Evolutionary conservation across 2,329 filamentous ascomycete species (phyloP).

Genomic region (Capronia epimyces): DNA sequence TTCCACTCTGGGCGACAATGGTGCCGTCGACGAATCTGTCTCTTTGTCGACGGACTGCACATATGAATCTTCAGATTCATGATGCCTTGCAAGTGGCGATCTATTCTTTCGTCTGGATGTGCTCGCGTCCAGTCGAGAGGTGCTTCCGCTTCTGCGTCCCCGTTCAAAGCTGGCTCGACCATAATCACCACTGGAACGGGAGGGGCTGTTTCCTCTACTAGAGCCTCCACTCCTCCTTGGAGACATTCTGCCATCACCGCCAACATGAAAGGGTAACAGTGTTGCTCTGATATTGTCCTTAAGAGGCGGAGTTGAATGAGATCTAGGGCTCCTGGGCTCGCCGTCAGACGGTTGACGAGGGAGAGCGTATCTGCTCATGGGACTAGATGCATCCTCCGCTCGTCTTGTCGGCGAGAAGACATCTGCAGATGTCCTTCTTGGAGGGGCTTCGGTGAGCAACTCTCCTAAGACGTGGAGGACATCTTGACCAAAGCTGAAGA

Average conservation of each 20-base stretch:
- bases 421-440: slow-evolving; percentile 39
- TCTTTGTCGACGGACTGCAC: slow-evolving; percentile 68
- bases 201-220: slow-evolving; percentile 35
- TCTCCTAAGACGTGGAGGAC: slow-evolving; percentile 72
- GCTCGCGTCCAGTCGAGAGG: slow-evolving; percentile 50
- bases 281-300: slow-evolving; percentile 59
- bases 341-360: slow-evolving; percentile 14
- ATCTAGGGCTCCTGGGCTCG: slow-evolving; percentile 12
- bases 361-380: slow-evolving; percentile 5
- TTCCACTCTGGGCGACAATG: slow-evolving; percentile 63
- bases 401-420: slow-evolving; percentile 27
- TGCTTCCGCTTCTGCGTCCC: slow-evolving; percentile 58
- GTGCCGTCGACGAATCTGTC: slow-evolving; percentile 64
- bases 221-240: slow-evolving; percentile 42
- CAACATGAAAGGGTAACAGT: slow-evolving; percentile 50
- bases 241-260: slow-evolving; percentile 43
- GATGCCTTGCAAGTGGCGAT: slow-evolving; percentile 49
- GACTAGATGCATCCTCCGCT: slow-evolving; percentile 10
- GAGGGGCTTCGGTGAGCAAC: slow-evolving; percentile 61
- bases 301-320: slow-evolving; percentile 32
- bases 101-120: slow-evolving; percentile 46
- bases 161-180: slow-evolving; percentile 35
- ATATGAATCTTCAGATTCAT: slow-evolving; percentile 68
- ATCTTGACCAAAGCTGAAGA: slow-evolving; percentile 80
- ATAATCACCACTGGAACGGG: slow-evolving; percentile 32